Percentiles rank a stretch among this genome's conserved stretches.
These are phyloP conservation scores for Dactylellina cionopaga DNA, from an alignment of 2,329 filamentous ascomycete genomes.

Conservation along the genomic window DNA sequence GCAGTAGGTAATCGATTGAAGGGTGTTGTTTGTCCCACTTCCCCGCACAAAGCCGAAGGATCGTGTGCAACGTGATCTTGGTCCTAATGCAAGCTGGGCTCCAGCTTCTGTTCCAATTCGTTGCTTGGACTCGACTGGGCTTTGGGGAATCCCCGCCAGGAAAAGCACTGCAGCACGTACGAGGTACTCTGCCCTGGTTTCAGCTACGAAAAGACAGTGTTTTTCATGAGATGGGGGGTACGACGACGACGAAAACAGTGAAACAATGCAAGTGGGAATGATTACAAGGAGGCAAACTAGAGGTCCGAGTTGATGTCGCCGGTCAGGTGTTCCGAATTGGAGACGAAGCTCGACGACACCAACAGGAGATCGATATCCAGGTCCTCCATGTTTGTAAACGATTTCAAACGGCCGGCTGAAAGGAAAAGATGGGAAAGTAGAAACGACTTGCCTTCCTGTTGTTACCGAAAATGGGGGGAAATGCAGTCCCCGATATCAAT, in stretches of 20 bases:
- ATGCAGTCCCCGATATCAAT: constrained; percentile 13
- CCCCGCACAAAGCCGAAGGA: constrained; percentile 50
- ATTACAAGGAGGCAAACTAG: constrained; percentile 36
- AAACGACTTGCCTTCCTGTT: constrained; percentile 29
- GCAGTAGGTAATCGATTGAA: no score
- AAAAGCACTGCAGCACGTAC: no score
- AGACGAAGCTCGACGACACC: constrained; percentile 32
- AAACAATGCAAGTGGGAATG: constrained; percentile 19
- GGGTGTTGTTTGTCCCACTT: constrained; percentile 52
- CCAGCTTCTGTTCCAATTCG: constrained; percentile 11
- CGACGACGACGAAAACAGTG: constrained; percentile 5
- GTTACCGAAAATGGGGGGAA: neutral
- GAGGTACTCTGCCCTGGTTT: constrained; percentile 16
- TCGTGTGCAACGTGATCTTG: constrained; percentile 48
- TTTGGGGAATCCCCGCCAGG: neutral
- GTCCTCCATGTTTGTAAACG: constrained; percentile 34
- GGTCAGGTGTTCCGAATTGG: constrained; percentile 34
- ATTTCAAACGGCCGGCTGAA: constrained; percentile 43
- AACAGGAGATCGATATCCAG: constrained; percentile 41
- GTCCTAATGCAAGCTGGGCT: constrained; percentile 31
- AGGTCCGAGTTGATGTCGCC: neutral
- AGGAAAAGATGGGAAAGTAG: constrained; percentile 14
- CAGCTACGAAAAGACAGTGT: neutral
- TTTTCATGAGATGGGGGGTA: no score
- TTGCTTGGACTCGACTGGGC: constrained; percentile 1